Evolutionary conservation across 2,329 filamentous ascomycete genomes (phyloP).

Genomic region (Chalaropsis thielavioides): DNA sequence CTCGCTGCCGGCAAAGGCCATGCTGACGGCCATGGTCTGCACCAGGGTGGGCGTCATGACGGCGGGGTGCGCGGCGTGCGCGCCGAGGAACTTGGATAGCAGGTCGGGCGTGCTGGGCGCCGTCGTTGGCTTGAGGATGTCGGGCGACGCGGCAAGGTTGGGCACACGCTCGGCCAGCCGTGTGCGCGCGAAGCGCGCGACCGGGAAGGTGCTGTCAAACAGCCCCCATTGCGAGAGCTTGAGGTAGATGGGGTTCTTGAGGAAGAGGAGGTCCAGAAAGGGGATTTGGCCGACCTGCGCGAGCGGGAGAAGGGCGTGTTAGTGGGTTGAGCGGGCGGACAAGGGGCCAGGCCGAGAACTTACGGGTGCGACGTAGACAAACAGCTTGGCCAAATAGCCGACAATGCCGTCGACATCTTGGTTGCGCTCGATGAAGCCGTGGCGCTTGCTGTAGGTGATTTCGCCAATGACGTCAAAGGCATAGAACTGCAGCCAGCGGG

Average conservation of each 20-base stretch:
- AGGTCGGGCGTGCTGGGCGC: constrained; percentile 39
- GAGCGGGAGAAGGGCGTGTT: background rate
- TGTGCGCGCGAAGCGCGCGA: constrained; percentile 55
- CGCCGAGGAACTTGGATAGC: constrained; percentile 57
- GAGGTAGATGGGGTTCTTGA: constrained; percentile 62
- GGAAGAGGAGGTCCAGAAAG: constrained; percentile 51
- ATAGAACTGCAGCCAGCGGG: constrained; percentile 63
- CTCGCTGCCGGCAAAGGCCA: constrained; percentile 62
- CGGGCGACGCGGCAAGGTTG: constrained; percentile 24
- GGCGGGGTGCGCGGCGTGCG: constrained; percentile 49
- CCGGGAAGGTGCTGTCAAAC: constrained; percentile 54
- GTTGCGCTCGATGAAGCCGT: constrained; percentile 62
- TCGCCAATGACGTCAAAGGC: constrained; percentile 72
- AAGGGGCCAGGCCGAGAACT: constrained; percentile 20
- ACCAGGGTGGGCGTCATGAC: constrained; percentile 59
- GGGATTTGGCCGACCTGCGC: constrained; percentile 57
- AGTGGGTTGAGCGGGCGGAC: background rate
- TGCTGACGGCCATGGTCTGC: constrained; percentile 55
- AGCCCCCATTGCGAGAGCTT: constrained; percentile 53
- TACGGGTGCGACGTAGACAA: constrained; percentile 58
- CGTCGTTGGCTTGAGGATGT: constrained; percentile 20
- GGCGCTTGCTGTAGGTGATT: constrained; percentile 59
- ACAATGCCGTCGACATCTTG: constrained; percentile 65
- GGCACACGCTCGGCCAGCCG: constrained; percentile 51
- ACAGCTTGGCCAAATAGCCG: constrained; percentile 45